A percentile compares a stretch with the other conserved stretches of the same genome.
These are phyloP conservation scores for Fusarium sp. DNA, from an alignment of 2,329 filamentous ascomycete species.

Conservation along the genomic window DNA sequence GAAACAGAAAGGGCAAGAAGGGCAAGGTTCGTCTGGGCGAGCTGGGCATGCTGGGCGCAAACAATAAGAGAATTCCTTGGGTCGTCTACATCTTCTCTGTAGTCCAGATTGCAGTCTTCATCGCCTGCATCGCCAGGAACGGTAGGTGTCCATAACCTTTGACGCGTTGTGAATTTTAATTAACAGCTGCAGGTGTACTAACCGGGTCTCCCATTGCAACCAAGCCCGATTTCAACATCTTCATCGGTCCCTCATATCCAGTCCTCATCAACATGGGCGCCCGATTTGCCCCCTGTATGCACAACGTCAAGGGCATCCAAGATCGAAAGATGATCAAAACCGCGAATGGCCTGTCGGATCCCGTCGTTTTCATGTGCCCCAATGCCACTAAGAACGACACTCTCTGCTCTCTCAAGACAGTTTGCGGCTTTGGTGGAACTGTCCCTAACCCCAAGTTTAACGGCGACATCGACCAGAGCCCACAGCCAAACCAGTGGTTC, in stretches of 20 bases:
- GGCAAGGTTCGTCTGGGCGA: conserved; percentile 66
- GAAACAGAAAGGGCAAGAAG: conserved; percentile 49
- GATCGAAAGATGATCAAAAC: conserved; percentile 50
- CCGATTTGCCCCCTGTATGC: conserved; percentile 94
- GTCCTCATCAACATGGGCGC: conserved; percentile 98
- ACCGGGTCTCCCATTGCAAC: conserved; percentile 84
- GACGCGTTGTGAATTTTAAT: conserved; percentile 5
- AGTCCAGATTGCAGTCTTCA: conserved; percentile 85
- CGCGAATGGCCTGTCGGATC: neutral
- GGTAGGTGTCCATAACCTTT: conserved; percentile 61
- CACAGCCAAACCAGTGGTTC: conserved; percentile 92
- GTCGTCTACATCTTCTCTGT: conserved; percentile 83
- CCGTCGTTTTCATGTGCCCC: conserved; percentile 79
- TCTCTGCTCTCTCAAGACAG: conserved; percentile 77
- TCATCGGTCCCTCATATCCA: conserved; percentile 93
- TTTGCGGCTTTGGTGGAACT: conserved; percentile 84
- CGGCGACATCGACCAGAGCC: conserved; percentile 57
- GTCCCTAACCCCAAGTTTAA: conserved; percentile 73
- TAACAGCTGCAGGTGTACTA: conserved; percentile 66
- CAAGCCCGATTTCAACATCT: conserved; percentile 90
- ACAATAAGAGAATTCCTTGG: conserved; percentile 74
- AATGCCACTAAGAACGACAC: conserved; percentile 73
- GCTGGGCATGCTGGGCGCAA: conserved; percentile 67
- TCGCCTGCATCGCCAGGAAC: conserved; percentile 87
- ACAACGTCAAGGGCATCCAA: conserved; percentile 76